phyloP scores from a whole-genome alignment of 2,329 filamentous ascomycete genomes.

The Cladosporium colombiae region DNA sequence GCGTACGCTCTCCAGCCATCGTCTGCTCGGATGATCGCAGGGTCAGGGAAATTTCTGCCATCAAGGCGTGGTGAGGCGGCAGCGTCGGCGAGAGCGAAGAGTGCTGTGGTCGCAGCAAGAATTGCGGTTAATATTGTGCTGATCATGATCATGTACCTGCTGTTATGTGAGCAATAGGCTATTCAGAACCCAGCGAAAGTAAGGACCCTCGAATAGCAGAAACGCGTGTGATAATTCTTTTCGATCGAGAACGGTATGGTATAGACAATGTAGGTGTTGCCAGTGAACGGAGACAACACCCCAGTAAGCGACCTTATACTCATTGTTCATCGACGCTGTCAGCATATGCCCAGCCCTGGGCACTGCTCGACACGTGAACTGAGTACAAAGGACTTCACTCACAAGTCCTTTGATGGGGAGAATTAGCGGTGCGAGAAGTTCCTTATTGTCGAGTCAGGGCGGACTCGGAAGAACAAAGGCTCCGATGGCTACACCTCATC shows the following conservation, averaged over 20 bases:
- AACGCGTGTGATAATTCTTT: not conserved
- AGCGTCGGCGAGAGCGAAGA: not conserved
- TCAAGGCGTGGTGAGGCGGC: conserved; percentile 15
- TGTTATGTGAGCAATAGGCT: not conserved
- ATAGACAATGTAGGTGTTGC: conserved; percentile 5
- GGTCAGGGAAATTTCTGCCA: conserved; percentile 55
- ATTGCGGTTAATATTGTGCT: conserved; percentile 4
- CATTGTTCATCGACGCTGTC: conserved; percentile 13
- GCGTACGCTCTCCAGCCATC: conserved; percentile 59
- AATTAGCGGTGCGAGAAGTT: not conserved
- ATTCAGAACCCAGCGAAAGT: not conserved
- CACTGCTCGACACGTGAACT: conserved; percentile 10
- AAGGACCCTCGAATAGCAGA: not conserved
- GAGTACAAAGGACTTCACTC: conserved; percentile 10
- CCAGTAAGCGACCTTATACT: not conserved
- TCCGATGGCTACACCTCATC: not conserved
- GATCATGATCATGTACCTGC: not conserved
- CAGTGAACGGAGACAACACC: not conserved
- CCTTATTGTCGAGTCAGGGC: conserved; percentile 8
- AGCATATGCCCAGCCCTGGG: not conserved
- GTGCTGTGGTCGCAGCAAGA: conserved; percentile 5
- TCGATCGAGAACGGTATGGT: not conserved
- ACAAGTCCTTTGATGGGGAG: conserved; percentile 3
- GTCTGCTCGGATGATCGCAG: conserved; percentile 51
- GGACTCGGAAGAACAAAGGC: not conserved